Percentiles rank a stretch among this genome's conserved stretches.
Evolutionary conservation across 108 stramenopile genomes (phyloP).

Genomic region (Epithemia pelagica): DNA sequence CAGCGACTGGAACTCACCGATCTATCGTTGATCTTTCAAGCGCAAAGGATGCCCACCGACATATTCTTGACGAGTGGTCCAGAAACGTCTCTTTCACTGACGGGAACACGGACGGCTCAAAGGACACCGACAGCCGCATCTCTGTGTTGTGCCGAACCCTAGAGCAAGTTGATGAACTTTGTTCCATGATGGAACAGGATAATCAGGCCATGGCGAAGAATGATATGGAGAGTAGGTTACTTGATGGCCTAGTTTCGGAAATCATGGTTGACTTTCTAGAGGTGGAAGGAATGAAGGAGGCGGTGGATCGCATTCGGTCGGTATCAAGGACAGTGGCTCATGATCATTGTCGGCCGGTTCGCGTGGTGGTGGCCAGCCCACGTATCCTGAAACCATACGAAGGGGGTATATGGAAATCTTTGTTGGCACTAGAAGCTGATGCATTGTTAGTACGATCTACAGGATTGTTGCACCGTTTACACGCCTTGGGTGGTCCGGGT

Average conservation of each 20-base stretch:
- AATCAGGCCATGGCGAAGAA: background rate
- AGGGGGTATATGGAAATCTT: constrained; percentile 53
- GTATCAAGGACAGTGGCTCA: background rate
- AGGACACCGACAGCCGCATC: background rate
- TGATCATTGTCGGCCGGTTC: constrained; percentile 5
- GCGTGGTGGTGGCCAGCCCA: constrained; percentile 55
- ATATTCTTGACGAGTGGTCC: background rate
- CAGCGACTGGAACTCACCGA: too few relatives aligned
- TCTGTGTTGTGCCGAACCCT: constrained; percentile 9
- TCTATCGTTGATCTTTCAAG: background rate
- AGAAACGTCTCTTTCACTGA: background rate
- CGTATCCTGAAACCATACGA: constrained; percentile 71
- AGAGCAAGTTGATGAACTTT: background rate
- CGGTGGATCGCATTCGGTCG: constrained; percentile 38
- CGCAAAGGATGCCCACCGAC: background rate
- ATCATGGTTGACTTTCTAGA: constrained; percentile 75
- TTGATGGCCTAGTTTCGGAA: constrained; percentile 29
- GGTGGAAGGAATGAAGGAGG: constrained; percentile 54
- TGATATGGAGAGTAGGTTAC: constrained; percentile 16
- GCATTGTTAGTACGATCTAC: constrained; percentile 57
- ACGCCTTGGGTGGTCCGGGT: background rate
- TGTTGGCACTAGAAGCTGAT: constrained; percentile 48
- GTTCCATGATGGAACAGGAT: constrained; percentile 4
- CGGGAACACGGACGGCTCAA: background rate
- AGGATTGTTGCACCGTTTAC: constrained; percentile 51